A percentile compares a stretch with the other conserved stretches of the same genome.
phyloP scores from a whole-genome alignment of 306 rosid species.

The Crotalaria pallida region DNA sequence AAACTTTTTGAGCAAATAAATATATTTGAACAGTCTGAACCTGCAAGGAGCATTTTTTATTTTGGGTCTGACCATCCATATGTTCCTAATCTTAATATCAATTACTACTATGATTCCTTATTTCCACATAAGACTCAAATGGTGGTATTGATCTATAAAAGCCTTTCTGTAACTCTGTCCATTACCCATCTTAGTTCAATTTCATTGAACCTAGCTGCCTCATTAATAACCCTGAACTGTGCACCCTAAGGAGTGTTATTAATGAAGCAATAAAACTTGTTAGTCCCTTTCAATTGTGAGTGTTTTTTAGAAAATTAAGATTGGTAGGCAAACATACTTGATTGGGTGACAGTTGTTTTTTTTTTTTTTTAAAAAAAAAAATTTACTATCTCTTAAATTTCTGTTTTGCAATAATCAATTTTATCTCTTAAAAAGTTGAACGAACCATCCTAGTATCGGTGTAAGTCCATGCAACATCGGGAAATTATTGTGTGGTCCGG shows the following conservation, averaged over 20 bases:
- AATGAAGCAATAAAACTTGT: not conserved
- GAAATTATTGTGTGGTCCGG: too few species aligned
- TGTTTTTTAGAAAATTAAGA: too few species aligned
- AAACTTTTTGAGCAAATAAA: too few species aligned
- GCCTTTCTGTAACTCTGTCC: not conserved
- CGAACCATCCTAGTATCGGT: too few species aligned
- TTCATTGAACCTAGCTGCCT: not conserved
- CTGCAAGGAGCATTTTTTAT: not conserved
- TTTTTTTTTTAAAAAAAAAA: too few species aligned
- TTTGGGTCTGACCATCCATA: conserved; percentile 9
- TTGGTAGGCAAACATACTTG: too few species aligned
- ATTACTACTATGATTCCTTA: not conserved
- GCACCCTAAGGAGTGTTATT: not conserved
- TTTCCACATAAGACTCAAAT: not conserved
- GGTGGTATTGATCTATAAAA: not conserved
- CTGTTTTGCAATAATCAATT: too few species aligned
- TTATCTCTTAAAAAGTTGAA: too few species aligned
- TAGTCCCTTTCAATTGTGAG: not conserved
- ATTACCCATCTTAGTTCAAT: not conserved
- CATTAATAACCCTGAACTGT: not conserved
- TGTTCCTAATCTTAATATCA: not conserved
- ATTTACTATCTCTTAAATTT: too few species aligned
- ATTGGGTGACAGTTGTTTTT: too few species aligned
- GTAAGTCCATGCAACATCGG: too few species aligned
- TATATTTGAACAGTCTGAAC: not conserved